Evolutionary conservation across 352 stramenopile species (phyloP), one percentile per base, ranked within the genome.

Genomic region (Globisporangium middletonii): DNA sequence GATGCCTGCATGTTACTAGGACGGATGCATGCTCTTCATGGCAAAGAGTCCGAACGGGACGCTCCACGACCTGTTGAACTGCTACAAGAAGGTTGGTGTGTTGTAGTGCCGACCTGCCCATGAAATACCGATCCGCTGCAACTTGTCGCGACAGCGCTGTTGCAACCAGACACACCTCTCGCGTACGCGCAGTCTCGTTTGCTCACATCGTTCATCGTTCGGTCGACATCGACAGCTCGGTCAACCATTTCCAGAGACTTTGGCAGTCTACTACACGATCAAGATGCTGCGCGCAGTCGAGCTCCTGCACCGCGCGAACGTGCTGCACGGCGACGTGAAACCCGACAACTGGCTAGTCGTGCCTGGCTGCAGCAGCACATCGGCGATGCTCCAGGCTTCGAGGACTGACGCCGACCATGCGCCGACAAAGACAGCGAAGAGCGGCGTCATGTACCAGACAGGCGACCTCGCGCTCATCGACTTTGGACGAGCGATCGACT

Each of bases 321-420:
- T 95, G 60, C 66, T 95, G 4, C 86, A 95, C 44, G 86, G 86
- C 27, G 86, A 95, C 53, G 75, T 95, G 47, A 95, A 95, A 57
- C 86, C 86, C 8, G 84, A 95, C 47, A 95, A 95, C 59, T 95
- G 86, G 86, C 62, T 95, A 12, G 59, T 95, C 33, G 61, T 70
- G 28, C 62, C 69, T 37, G 65, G 77, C 19, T 62, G 55, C 11
- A 51, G 52, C 44, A 35, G 52, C 44, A 35, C 53, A 8, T 62
- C 58, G 1, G 54, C 63, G 35, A 44, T 71, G 33, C 12, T 12
- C 33, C 33, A 38, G 7, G 33, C 33, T 2, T 38, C 33, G 33
- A 38, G 33, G 12, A 38, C 33, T 12, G 7, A 38, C 33, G 4
- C 9, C 6, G 11, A 16, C 23, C 23, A 23, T 30, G 2, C 16